phyloP scores from a whole-genome alignment of 352 stramenopile genomes.

The Globisporangium nagaii region DNA sequence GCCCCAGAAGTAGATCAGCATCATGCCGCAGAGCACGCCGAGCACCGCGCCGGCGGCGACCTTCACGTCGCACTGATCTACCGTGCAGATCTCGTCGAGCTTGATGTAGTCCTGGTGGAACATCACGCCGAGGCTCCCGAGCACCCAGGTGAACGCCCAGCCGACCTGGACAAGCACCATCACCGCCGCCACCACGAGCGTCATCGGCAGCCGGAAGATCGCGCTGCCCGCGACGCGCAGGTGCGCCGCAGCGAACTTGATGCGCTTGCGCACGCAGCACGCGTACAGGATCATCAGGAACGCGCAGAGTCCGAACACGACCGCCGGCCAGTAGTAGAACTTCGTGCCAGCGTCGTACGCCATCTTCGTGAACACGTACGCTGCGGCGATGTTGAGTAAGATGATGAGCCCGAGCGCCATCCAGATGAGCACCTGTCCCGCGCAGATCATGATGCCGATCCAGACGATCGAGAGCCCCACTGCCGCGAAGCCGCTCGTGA shows the following conservation, averaged over 20 bases:
- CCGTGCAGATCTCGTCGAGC: slow-evolving; percentile 42
- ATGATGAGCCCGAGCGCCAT: slow-evolving; percentile 41
- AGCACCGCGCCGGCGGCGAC: slow-evolving; percentile 41
- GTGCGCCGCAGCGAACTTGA: slow-evolving; percentile 91
- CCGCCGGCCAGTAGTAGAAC: slow-evolving; percentile 67
- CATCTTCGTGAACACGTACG: slow-evolving; percentile 64
- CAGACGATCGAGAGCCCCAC: slow-evolving; percentile 66
- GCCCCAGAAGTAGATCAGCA: slow-evolving; percentile 93
- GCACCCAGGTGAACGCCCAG: slow-evolving; percentile 85
- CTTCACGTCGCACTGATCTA: slow-evolving; percentile 39
- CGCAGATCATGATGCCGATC: slow-evolving; percentile 66
- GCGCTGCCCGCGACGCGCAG: slow-evolving; percentile 84
- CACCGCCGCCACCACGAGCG: slow-evolving; percentile 73
- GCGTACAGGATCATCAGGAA: slow-evolving; percentile 54
- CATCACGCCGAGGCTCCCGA: slow-evolving; percentile 80
- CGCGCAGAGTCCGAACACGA: slow-evolving; percentile 47
- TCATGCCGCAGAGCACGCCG: slow-evolving; percentile 80
- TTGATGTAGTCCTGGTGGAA: slow-evolving; percentile 69
- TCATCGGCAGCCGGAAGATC: slow-evolving; percentile 81
- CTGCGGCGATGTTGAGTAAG: slow-evolving; percentile 42
- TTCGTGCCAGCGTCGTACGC: slow-evolving; percentile 44
- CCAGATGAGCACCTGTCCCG: slow-evolving; percentile 47
- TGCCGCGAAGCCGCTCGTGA: slow-evolving; percentile 41
- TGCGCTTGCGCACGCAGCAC: slow-evolving; percentile 69
- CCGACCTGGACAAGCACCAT: slow-evolving; percentile 83